Percentiles rank a stretch among this genome's conserved stretches.
These are phyloP conservation scores for Stenogyne calaminthoides DNA, from an alignment of 305 asterid species.

Conservation along the genomic window DNA sequence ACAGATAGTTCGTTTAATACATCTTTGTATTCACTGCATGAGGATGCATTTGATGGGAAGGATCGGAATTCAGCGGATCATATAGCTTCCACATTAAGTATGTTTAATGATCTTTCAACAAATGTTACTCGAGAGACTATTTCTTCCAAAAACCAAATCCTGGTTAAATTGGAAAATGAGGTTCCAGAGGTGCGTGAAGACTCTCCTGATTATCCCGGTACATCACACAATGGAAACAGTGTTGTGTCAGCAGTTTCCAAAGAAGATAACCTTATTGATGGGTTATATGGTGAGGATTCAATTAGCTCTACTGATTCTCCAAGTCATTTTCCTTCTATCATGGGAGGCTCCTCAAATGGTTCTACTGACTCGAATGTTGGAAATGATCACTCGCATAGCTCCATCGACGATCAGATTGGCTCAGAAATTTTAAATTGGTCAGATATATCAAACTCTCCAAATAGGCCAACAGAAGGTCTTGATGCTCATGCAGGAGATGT, in stretches of 20 bases:
- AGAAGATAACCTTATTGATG: slow-evolving; percentile 36
- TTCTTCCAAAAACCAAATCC: slow-evolving; percentile 31
- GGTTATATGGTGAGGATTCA: slow-evolving; percentile 40
- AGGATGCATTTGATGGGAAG: slow-evolving; percentile 36
- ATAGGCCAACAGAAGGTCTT: slow-evolving; percentile 34
- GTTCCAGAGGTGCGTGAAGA: slow-evolving; percentile 35
- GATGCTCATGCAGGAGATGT: slow-evolving; percentile 35
- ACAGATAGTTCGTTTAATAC: slow-evolving; percentile 32
- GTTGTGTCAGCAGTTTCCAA: slow-evolving; percentile 32
- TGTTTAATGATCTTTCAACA: slow-evolving; percentile 24
- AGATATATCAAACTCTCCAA: slow-evolving; percentile 32
- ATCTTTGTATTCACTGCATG: slow-evolving; percentile 35
- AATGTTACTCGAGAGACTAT: slow-evolving; percentile 27
- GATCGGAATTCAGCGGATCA: slow-evolving; percentile 30
- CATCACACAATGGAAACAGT: slow-evolving; percentile 30
- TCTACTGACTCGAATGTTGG: slow-evolving; percentile 27
- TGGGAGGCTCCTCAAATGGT: slow-evolving; percentile 35
- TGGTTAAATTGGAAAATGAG: slow-evolving; percentile 41
- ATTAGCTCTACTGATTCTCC: slow-evolving; percentile 38
- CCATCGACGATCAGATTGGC: slow-evolving; percentile 33
- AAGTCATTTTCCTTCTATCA: slow-evolving; percentile 28
- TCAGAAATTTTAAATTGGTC: slow-evolving; percentile 32
- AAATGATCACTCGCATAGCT: slow-evolving; percentile 32
- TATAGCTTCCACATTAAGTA: slow-evolving; percentile 29
- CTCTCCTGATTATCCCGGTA: slow-evolving; percentile 35